Conservation (phyloP, 1,284 basidiomycete genomes). For the Fistulinella cinereoalba region DNA sequence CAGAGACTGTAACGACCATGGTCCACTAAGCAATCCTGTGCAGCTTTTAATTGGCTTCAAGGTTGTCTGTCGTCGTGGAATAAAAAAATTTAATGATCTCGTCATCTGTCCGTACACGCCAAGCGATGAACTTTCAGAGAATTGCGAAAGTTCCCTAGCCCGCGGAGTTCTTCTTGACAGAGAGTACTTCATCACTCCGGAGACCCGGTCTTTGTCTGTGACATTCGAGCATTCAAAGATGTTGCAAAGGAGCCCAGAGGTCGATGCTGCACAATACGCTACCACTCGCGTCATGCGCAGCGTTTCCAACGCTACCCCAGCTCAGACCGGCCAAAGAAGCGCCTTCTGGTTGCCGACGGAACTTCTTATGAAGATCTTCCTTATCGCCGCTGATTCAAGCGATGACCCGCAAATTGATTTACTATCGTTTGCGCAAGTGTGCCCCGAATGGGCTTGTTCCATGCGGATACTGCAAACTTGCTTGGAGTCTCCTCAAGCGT, state of each 20-base stretch:
- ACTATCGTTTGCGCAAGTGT: constrained; percentile 8
- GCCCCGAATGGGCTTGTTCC: constrained; percentile 4
- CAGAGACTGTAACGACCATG: not conserved
- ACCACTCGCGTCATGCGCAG: not conserved
- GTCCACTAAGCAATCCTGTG: not conserved
- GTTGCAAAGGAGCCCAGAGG: not conserved
- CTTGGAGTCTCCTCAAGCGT: not conserved
- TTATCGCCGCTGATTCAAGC: not conserved
- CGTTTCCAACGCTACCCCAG: not conserved
- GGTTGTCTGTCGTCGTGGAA: not conserved
- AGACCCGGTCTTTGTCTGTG: not conserved
- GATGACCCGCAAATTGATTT: not conserved
- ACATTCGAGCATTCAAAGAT: not conserved
- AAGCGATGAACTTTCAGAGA: too few species aligned
- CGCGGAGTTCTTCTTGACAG: not conserved
- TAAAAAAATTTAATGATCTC: not conserved
- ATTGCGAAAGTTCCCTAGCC: not conserved
- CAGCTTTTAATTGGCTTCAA: not conserved
- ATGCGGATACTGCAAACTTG: constrained; percentile 2
- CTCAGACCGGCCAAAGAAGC: not conserved
- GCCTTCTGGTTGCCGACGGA: not conserved
- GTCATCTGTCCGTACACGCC: too few species aligned
- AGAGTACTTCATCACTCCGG: not conserved
- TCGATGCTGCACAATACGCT: not conserved
- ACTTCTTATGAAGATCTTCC: constrained; percentile 2